Conservation (phyloP, 768 basidiomycete species). For the Plicaturopsis crispa region DNA sequence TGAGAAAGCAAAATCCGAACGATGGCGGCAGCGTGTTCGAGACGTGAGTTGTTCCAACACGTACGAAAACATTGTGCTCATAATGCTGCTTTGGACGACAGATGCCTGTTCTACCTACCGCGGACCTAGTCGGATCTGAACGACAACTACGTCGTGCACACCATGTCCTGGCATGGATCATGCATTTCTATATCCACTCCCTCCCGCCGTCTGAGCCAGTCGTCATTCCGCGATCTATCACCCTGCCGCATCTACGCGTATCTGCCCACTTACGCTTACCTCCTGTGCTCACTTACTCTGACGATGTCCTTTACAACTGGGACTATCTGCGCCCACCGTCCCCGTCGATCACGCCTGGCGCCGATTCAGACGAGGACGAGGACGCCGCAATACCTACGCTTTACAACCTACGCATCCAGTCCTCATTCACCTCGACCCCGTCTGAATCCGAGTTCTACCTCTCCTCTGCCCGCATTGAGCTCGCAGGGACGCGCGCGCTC, state of each 20-base stretch:
- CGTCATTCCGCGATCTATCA: slow-evolving; percentile 38
- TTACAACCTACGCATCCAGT: slow-evolving; percentile 32
- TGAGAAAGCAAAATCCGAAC: slow-evolving; percentile 33
- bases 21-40: slow-evolving; percentile 48
- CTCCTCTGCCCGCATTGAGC: slow-evolving; percentile 50
- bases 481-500: slow-evolving; percentile 48
- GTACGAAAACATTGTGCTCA: too few relatives aligned
- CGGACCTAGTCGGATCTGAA: slow-evolving; percentile 41
- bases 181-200: slow-evolving; percentile 51
- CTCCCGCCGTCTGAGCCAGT: slow-evolving; percentile 22
- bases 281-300: slow-evolving; percentile 54
- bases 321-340: slow-evolving; percentile 1
- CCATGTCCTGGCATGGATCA: slow-evolving; percentile 44
- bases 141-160: slow-evolving; percentile 47
- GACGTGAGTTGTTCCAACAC: too few relatives aligned
- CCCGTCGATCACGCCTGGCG: too few relatives aligned
- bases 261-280: slow-evolving; percentile 45
- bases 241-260: slow-evolving; percentile 40
- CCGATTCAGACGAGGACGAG: too few relatives aligned
- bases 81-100: too few relatives aligned
- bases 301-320: slow-evolving; percentile 56
- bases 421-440: slow-evolving; percentile 40
- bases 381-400: slow-evolving; percentile 14
- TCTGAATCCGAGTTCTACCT: slow-evolving; percentile 58
- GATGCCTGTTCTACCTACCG: too few relatives aligned